A percentile compares a stretch with the other conserved stretches of the same genome.
These are phyloP conservation scores for Pichia pseudocactophila DNA, from an alignment of 805 yeast genomes.

Conservation along the genomic window DNA sequence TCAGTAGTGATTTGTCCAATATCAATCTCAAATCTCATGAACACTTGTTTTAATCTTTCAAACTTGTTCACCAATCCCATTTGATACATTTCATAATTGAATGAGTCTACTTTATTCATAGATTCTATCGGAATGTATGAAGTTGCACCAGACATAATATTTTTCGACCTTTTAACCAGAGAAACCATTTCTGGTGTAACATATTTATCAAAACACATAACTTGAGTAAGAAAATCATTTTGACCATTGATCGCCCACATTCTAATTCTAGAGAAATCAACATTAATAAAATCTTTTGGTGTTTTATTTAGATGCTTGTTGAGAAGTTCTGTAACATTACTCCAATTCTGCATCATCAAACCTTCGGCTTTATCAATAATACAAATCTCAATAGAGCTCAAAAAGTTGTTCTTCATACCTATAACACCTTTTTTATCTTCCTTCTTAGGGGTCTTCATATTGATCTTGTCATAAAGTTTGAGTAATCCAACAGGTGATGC, in stretches of 20 bases:
- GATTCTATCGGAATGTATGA: constrained; percentile 42
- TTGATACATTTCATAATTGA: constrained; percentile 36
- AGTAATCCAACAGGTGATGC: constrained; percentile 90
- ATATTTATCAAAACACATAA: constrained; percentile 66
- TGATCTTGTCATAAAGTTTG: constrained; percentile 55
- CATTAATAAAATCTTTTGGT: constrained; percentile 59
- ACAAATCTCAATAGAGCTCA: constrained; percentile 79
- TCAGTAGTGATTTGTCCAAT: constrained; percentile 44
- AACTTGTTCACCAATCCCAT: constrained; percentile 25
- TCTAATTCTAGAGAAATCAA: constrained; percentile 86
- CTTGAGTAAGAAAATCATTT: constrained; percentile 64
- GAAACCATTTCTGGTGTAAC: constrained; percentile 75
- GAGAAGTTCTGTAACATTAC: constrained; percentile 61
- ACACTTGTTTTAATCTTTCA: constrained; percentile 55
- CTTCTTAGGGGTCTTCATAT: not conserved
- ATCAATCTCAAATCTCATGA: constrained; percentile 56
- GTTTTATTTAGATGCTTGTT: constrained; percentile 62
- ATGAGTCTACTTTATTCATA: constrained; percentile 40
- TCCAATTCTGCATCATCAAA: constrained; percentile 88
- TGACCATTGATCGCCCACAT: constrained; percentile 90
- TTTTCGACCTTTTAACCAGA: constrained; percentile 35
- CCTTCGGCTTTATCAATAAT: constrained; percentile 80
- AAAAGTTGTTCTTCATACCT: constrained; percentile 60
- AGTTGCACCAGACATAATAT: constrained; percentile 46
- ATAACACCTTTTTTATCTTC: constrained; percentile 20